phyloP scores from a whole-genome alignment of 2,329 filamentous ascomycete genomes.

The Venturia pyrina region DNA sequence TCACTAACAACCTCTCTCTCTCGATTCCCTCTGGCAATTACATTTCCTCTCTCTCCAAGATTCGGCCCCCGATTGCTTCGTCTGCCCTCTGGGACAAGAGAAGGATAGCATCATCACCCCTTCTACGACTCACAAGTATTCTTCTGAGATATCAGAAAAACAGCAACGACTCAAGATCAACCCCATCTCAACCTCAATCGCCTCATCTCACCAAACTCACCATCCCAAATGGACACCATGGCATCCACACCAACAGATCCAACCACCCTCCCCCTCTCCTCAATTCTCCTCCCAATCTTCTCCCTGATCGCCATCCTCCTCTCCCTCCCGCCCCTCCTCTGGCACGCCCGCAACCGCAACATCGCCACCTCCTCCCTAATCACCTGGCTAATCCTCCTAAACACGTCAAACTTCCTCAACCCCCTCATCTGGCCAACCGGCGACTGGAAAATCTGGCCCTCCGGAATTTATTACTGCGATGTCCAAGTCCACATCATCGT shows the following conservation, averaged over 20 bases:
- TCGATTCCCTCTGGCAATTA: neutral
- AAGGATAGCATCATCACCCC: neutral
- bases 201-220: neutral
- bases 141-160: neutral
- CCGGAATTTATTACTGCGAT: conserved; percentile 52
- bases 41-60: neutral
- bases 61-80: neutral
- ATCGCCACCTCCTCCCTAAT: conserved; percentile 48
- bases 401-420: conserved; percentile 51
- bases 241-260: conserved; percentile 10
- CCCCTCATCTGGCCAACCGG: conserved; percentile 55
- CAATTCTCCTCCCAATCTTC: conserved; percentile 38
- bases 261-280: conserved; percentile 20
- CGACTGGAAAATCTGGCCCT: conserved; percentile 36
- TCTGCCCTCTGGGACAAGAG: neutral
- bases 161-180: neutral
- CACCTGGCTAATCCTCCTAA: conserved; percentile 45
- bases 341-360: conserved; percentile 53
- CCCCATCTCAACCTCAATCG: neutral
- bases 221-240: neutral
- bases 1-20: neutral
- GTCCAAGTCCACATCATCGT: conserved; percentile 50
- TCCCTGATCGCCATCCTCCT: conserved; percentile 42
- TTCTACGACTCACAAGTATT: neutral
- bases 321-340: conserved; percentile 46